phyloP scores from a whole-genome alignment of 805 yeast species.

The Myxozyma kluyveri region DNA sequence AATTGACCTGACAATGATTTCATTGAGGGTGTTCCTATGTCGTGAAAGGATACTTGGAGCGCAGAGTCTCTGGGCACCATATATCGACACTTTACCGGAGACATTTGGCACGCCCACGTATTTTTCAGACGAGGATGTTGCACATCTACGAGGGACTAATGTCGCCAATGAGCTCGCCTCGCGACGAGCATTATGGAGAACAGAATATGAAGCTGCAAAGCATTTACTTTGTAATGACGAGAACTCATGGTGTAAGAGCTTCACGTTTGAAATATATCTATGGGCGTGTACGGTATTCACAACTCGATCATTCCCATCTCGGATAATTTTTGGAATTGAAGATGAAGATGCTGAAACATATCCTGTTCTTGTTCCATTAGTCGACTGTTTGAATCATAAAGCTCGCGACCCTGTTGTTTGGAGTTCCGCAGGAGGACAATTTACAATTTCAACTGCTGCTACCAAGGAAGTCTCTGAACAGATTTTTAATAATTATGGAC shows the following conservation, averaged over 20 bases:
- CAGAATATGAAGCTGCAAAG: conserved; percentile 54
- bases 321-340: conserved; percentile 46
- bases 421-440: conserved; percentile 41
- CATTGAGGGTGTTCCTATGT: conserved; percentile 22
- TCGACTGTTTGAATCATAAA: conserved; percentile 76
- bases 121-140: conserved; percentile 57
- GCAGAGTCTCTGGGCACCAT: conserved; percentile 43
- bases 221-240: neutral
- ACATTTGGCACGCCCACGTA: conserved; percentile 60
- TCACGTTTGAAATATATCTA: conserved; percentile 44
- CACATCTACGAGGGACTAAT: conserved; percentile 64
- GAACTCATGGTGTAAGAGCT: neutral
- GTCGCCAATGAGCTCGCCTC: conserved; percentile 54
- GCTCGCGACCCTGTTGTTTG: conserved; percentile 63
- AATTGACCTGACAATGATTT: conserved; percentile 1
- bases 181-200: conserved; percentile 47
- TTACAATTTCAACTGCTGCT: conserved; percentile 42
- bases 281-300: conserved; percentile 74
- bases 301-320: conserved; percentile 76
- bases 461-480: conserved; percentile 44
- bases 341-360: conserved; percentile 41
- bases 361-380: conserved; percentile 69
- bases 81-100: conserved; percentile 51
- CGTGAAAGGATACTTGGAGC: conserved; percentile 9
- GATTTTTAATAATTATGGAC: conserved; percentile 79